phyloP scores from a whole-genome alignment of 169 alveolate species.

The Plasmodium vivax region DNA sequence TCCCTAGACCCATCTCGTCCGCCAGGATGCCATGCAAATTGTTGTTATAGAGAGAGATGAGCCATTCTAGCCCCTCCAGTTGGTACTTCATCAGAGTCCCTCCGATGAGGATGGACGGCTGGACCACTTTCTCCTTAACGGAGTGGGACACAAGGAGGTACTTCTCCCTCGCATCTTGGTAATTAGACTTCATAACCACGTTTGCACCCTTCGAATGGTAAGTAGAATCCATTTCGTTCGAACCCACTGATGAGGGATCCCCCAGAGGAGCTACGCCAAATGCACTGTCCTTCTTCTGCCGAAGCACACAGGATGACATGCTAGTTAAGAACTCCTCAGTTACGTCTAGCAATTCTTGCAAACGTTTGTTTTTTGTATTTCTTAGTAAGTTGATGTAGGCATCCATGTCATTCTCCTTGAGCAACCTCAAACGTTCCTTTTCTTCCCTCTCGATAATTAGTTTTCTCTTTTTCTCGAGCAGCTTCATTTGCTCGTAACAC shows the following conservation, averaged over 20 bases:
- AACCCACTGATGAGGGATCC: background rate
- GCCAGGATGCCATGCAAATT: constrained; percentile 97
- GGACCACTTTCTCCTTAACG: constrained; percentile 91
- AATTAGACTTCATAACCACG: background rate
- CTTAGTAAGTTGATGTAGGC: constrained; percentile 91
- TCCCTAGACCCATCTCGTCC: constrained; percentile 99
- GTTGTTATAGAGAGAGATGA: constrained; percentile 94
- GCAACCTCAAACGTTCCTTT: constrained; percentile 79
- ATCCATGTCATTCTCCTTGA: constrained; percentile 93
- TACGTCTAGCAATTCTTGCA: constrained; percentile 92
- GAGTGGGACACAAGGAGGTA: constrained; percentile 93
- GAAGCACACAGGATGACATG: constrained; percentile 72
- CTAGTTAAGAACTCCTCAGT: constrained; percentile 94
- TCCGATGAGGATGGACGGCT: constrained; percentile 84
- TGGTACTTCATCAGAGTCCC: constrained; percentile 91
- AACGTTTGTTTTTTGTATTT: constrained; percentile 93
- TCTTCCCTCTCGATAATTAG: constrained; percentile 55
- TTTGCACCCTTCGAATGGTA: background rate
- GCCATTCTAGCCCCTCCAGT: constrained; percentile 94
- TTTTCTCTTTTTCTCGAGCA: constrained; percentile 17
- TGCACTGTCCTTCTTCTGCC: constrained; percentile 2
- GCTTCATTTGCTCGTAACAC: constrained; percentile 39
- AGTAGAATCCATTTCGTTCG: constrained; percentile 2
- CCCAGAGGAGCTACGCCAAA: background rate
- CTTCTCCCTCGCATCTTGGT: constrained; percentile 70